These are phyloP conservation scores for Pythium aphanidermatum DNA, from an alignment of 352 stramenopile genomes.

Conservation along the genomic window DNA sequence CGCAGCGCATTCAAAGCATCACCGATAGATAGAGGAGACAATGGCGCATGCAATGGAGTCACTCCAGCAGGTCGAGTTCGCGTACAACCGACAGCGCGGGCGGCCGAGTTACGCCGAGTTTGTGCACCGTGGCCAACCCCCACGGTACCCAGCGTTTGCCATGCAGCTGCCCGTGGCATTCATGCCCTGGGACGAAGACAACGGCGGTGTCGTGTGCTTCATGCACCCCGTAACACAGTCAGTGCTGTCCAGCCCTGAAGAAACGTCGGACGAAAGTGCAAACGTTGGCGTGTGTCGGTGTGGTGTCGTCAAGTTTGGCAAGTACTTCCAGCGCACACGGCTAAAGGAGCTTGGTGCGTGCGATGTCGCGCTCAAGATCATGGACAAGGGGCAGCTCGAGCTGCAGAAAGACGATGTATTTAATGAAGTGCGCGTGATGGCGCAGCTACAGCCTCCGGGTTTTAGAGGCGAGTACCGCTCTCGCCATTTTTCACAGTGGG, in stretches of 20 bases:
- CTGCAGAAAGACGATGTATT: constrained; percentile 70
- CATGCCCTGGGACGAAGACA: constrained; percentile 63
- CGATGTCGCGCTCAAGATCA: constrained; percentile 71
- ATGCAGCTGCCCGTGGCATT: constrained; percentile 63
- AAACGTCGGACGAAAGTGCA: constrained; percentile 38
- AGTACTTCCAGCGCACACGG: constrained; percentile 56
- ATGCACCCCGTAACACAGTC: constrained; percentile 36
- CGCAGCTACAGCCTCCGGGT: constrained; percentile 56
- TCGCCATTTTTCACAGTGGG: constrained; percentile 67
- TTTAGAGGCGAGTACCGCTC: constrained; percentile 52
- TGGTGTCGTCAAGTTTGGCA: constrained; percentile 63
- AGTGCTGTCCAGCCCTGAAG: constrained; percentile 31
- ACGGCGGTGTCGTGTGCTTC: constrained; percentile 61
- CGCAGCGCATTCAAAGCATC: neutral
- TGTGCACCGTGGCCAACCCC: constrained; percentile 57
- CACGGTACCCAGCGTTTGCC: constrained; percentile 60
- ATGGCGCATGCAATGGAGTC: constrained; percentile 22
- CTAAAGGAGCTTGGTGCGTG: constrained; percentile 26
- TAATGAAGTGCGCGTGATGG: constrained; percentile 79
- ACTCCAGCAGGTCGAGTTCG: constrained; percentile 63
- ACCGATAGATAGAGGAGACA: neutral
- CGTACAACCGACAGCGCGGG: constrained; percentile 65
- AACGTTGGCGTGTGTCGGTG: constrained; percentile 66
- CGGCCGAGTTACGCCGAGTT: constrained; percentile 45
- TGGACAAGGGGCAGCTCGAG: constrained; percentile 61